Base-by-base conservation (phyloP, 176 grass and related monocot species). In the Carex kokanica region DNA sequence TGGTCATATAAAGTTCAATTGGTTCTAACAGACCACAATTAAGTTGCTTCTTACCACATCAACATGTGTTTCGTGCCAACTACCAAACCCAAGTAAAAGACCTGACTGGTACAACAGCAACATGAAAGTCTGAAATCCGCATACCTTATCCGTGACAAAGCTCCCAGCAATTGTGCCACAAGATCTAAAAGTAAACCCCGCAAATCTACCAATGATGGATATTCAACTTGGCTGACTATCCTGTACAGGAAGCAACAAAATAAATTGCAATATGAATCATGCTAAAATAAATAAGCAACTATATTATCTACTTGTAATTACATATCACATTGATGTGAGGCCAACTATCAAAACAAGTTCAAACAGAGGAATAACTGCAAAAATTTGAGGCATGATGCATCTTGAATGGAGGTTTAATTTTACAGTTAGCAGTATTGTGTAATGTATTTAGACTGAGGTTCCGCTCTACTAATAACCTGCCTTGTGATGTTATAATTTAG, bases 181-280 rank as follows among this genome's bases (percentile, higher is more conserved):
- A 93, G 91, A 88, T 98, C 96, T 89, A 98, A 88, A 62, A 98
- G 93, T 32, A 98, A 91, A 77, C 96, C 85, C 53, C 96, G 87
- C 80, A 98, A 86, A 87, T 98, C 96, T 60, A 98, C 96, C 86
- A 98, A 88, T 8, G 96, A 98, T 52, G 96, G 96, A 91, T 98
- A 98, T 38, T 98, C 96, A 82, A 95, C 91, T 85, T 95, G 92
- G 77, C 96, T 98, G 23, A 98, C 92, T 84, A 93, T 89, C 89
- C 96, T 98, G 82, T 59, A 54, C 81, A 70, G 71, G 51, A 67
- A 78, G 20, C 43, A 68, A 24, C 8, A 74, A 74, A 74, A 74
- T 74, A 29, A 75, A 27, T 75, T 75, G 47, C 43, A 53, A 74
- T 23, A 75, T 0, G 0, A 29, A 16, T 53, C 45, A 6, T 75